A percentile compares a stretch with the other conserved stretches of the same genome.
phyloP scores from a whole-genome alignment of 2,329 filamentous ascomycete species.

The Leptosphaerulina australis region DNA sequence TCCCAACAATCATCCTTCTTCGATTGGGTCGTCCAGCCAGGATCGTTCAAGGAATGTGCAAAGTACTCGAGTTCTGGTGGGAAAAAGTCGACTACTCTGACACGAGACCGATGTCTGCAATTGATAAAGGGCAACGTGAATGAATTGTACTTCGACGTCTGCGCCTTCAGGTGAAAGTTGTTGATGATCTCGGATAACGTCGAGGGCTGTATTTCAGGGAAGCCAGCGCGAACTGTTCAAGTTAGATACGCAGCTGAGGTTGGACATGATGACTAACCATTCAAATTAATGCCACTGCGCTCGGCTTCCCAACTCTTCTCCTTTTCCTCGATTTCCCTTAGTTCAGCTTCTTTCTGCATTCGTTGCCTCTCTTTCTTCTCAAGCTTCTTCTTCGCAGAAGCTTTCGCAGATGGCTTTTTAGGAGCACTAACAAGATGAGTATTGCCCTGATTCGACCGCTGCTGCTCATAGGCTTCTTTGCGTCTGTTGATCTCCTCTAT shows the following conservation, averaged over 20 bases:
- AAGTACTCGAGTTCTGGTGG: constrained; percentile 76
- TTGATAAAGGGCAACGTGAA: constrained; percentile 73
- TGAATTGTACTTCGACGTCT: constrained; percentile 42
- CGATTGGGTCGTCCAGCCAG: constrained; percentile 35
- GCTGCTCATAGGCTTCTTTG: constrained; percentile 66
- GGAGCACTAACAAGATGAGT: constrained; percentile 23
- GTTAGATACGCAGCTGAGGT: background rate
- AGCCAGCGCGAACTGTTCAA: constrained; percentile 4
- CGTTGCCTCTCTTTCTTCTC: constrained; percentile 44
- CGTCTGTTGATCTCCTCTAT: constrained; percentile 55
- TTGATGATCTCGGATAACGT: constrained; percentile 56
- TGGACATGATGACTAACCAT: constrained; percentile 44
- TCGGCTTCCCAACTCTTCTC: constrained; percentile 19
- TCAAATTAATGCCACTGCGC: constrained; percentile 43
- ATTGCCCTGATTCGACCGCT: constrained; percentile 23
- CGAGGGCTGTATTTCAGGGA: constrained; percentile 42
- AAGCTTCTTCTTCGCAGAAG: constrained; percentile 46
- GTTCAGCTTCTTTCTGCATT: constrained; percentile 43
- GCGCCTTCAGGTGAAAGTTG: constrained; percentile 50
- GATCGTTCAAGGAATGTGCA: constrained; percentile 54
- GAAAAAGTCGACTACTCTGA: constrained; percentile 82
- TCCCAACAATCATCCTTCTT: constrained; percentile 68
- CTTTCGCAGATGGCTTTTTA: constrained; percentile 28
- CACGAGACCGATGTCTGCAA: constrained; percentile 69
- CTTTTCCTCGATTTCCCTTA: constrained; percentile 32